Base-by-base conservation (phyloP, 2,329 filamentous ascomycete species). In the Calonectria hongkongensis region DNA sequence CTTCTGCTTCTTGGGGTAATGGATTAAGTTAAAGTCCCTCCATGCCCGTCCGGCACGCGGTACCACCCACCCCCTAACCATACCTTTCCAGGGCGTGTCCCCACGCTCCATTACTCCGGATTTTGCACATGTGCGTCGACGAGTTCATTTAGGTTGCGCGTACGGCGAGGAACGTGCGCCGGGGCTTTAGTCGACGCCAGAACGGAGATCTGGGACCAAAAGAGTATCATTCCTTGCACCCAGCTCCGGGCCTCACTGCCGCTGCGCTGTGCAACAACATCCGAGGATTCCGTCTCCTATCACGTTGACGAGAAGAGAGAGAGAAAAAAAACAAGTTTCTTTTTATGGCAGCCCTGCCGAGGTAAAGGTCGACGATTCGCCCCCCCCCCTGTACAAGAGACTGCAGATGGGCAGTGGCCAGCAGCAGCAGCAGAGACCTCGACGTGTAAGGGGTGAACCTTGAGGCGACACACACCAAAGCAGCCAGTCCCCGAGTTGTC, bases 11-110 rank as follows among this genome's bases (percentile, higher is more conserved):
- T 60, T 50, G 48, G 47, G 43, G 63, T 39, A 18, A 47, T 54
- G 51, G 45, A 41, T 66, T 62, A 63, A 48, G 47, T 67, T 66
- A 58, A 66, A 66, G 51, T 60, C 64, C 39, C 63, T 67, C 69
- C 33, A 71, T 71, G 47, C 68, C 67, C 47, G 54, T 60, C 50
- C 50, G 12, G 28, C 51, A 62, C 21, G 58, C 68, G 62, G 43
- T 54, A 60, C 39, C 41, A 43, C 43, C 45, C 63, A 27, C 68
- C 39, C 56, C 36, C 66, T 54, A 58, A n/a, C 64, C 47, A 43
- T 71, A 56, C 21, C 56, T 56, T 50, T 25, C 43, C 9, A 45
- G 51, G 41, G 21, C 13, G 33, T 58, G 48, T 30, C 60, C n/a
- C 60, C 60, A 65, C 60, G 54, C 60, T 64, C 63, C 56, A 56